phyloP scores from a whole-genome alignment of 805 yeast species.

The Lachancea lanzarotensis region DNA sequence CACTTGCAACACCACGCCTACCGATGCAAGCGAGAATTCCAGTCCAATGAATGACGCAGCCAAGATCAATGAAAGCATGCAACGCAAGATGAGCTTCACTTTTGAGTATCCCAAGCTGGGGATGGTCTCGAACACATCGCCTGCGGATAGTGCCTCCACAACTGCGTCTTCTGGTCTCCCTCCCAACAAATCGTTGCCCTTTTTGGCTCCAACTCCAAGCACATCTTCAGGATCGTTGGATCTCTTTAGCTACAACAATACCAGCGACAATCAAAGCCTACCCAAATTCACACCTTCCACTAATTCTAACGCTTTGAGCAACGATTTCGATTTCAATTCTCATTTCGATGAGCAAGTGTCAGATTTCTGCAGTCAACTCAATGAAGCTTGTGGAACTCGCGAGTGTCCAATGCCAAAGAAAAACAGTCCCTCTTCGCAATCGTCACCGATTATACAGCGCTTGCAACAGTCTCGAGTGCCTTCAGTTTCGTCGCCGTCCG shows the following conservation, averaged over 20 bases:
- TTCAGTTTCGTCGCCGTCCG: not conserved
- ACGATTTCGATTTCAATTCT: conserved; percentile 34
- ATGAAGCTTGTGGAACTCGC: conserved; percentile 77
- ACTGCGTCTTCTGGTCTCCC: conserved; percentile 18
- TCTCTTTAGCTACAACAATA: conserved; percentile 2
- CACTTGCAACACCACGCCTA: not conserved
- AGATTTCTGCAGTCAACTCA: conserved; percentile 69
- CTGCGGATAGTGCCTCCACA: conserved; percentile 23
- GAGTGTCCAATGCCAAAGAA: conserved; percentile 54
- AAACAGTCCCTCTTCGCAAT: not conserved
- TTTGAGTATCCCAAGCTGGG: conserved; percentile 59
- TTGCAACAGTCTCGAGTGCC: conserved; percentile 7
- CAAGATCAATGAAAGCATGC: conserved; percentile 14
- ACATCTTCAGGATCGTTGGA: conserved; percentile 9
- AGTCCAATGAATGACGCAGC: conserved; percentile 3
- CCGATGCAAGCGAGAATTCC: conserved; percentile 3
- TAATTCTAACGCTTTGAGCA: conserved; percentile 5
- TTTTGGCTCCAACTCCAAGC: conserved; percentile 7
- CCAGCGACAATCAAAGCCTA: conserved; percentile 2
- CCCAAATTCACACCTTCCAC: conserved; percentile 9
- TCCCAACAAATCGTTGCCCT: conserved; percentile 3
- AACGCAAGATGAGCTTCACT: conserved; percentile 33
- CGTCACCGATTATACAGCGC: not conserved
- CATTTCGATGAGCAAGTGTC: conserved; percentile 64
- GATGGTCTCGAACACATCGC: conserved; percentile 25